Evolutionary conservation across 2,329 filamentous ascomycete genomes (phyloP).

Genomic region (Alternaria novae-zelandiae): DNA sequence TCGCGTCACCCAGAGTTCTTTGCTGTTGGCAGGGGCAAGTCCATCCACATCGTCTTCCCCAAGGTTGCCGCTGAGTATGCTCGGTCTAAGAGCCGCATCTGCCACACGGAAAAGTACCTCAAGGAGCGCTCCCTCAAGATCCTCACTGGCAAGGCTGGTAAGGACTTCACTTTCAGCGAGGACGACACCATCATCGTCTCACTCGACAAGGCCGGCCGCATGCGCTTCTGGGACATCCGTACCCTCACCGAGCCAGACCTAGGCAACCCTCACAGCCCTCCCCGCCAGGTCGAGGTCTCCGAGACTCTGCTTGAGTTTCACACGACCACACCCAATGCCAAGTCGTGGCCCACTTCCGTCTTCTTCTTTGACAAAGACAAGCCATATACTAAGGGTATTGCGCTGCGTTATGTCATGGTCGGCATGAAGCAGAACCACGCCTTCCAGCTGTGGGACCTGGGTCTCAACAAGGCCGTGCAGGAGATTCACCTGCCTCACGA

Average conservation of each 20-base stretch:
- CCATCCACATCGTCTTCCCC: constrained; percentile 84
- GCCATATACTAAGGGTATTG: constrained; percentile 87
- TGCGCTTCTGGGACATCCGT: constrained; percentile 98
- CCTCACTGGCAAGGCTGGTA: constrained; percentile 95
- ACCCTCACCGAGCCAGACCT: constrained; percentile 66
- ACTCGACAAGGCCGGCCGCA: constrained; percentile 91
- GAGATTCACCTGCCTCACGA: constrained; percentile 96
- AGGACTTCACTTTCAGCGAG: constrained; percentile 97
- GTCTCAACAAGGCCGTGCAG: constrained; percentile 91
- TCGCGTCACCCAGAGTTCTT: constrained; percentile 91
- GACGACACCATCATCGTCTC: constrained; percentile 95
- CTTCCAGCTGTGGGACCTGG: constrained; percentile 97
- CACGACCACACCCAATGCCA: constrained; percentile 85
- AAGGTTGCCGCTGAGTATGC: constrained; percentile 61
- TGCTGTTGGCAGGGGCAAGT: constrained; percentile 92
- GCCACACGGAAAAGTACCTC: constrained; percentile 87
- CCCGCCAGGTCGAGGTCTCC: constrained; percentile 74
- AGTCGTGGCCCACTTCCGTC: constrained; percentile 96
- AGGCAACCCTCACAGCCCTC: constrained; percentile 50
- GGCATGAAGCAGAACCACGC: constrained; percentile 99
- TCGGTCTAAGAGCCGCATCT: constrained; percentile 61
- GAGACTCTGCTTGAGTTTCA: constrained; percentile 85
- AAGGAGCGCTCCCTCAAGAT: constrained; percentile 90
- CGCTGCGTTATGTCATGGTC: constrained; percentile 92
- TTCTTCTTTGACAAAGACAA: constrained; percentile 95